phyloP scores from a whole-genome alignment of 2,329 filamentous ascomycete genomes.

The Penicillium italicum region DNA sequence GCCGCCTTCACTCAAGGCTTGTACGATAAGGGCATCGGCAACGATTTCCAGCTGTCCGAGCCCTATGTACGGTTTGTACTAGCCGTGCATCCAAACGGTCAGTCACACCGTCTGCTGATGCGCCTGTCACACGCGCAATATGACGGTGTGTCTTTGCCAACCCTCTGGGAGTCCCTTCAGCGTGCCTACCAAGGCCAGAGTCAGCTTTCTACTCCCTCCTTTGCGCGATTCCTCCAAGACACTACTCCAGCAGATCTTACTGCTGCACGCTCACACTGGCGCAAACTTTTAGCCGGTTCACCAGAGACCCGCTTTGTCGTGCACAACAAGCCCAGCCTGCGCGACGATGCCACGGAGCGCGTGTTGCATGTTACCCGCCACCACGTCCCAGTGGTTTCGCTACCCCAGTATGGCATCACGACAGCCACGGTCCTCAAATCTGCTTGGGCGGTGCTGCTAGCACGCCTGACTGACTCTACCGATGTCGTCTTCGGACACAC shows the following conservation, averaged over 20 bases:
- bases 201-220: conserved; percentile 8
- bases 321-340: conserved; percentile 11
- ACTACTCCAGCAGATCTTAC: background rate
- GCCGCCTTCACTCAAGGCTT: conserved; percentile 3
- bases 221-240: conserved; percentile 3
- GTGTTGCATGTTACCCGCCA: background rate
- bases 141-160: conserved; percentile 21
- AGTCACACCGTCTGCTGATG: conserved; percentile 25
- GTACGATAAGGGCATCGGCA: conserved; percentile 6
- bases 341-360: background rate
- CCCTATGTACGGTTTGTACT: conserved; percentile 21
- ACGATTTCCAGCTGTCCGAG: conserved; percentile 3
- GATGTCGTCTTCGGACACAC: conserved; percentile 58
- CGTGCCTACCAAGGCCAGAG: conserved; percentile 9
- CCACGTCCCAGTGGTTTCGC: conserved; percentile 9
- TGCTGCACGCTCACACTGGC: conserved; percentile 1
- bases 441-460: conserved; percentile 56
- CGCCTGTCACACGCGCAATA: conserved; percentile 35
- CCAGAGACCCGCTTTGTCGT: conserved; percentile 9
- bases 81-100: conserved; percentile 5
- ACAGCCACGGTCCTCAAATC: conserved; percentile 51
- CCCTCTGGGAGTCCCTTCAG: conserved; percentile 9
- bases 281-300: conserved; percentile 11
- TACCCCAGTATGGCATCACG: conserved; percentile 21
- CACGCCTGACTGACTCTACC: conserved; percentile 46